Percentiles rank a stretch among this genome's conserved stretches.
Conservation (phyloP, 2,329 filamentous ascomycete genomes). For the Colletotrichum sp. region DNA sequence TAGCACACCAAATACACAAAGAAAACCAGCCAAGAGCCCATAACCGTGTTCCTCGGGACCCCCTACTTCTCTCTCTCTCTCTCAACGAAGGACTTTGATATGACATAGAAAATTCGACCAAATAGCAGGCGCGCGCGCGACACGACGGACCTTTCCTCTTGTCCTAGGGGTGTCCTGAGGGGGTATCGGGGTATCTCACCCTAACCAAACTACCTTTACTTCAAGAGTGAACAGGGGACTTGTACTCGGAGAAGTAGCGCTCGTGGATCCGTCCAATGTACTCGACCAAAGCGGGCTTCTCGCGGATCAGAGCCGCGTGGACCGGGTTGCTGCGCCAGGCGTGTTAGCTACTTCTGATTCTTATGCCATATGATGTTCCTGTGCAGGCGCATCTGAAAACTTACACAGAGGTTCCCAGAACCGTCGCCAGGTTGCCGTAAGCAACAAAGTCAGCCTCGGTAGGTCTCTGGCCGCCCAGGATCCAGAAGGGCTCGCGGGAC, state of each 20-base stretch:
- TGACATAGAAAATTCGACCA: not conserved
- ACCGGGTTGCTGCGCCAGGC: not conserved
- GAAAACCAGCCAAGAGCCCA: not conserved
- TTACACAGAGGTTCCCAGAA: constrained; percentile 20
- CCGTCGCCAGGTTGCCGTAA: constrained; percentile 16
- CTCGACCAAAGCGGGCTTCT: constrained; percentile 20
- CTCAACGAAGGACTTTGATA: not conserved
- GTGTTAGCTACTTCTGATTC: not conserved
- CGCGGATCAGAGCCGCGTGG: constrained; percentile 16
- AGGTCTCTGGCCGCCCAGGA: constrained; percentile 25
- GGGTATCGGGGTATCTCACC: constrained; percentile 16
- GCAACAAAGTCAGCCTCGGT: constrained; percentile 26
- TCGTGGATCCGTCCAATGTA: constrained; percentile 20
- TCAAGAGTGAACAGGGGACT: constrained; percentile 16
- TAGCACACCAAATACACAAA: not conserved
- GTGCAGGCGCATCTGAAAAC: too few species aligned
- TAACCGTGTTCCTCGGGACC: not conserved
- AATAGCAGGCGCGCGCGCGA: not conserved
- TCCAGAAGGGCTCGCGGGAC: constrained; percentile 25
- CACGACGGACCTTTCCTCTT: not conserved
- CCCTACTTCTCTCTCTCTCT: not conserved
- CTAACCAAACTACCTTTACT: not conserved
- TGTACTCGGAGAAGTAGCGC: constrained; percentile 18
- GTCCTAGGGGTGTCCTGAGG: not conserved
- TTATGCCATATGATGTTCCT: too few species aligned